Evolutionary conservation across 257 asterid species (phyloP).

Genomic region (Knoxia roxburghii): DNA sequence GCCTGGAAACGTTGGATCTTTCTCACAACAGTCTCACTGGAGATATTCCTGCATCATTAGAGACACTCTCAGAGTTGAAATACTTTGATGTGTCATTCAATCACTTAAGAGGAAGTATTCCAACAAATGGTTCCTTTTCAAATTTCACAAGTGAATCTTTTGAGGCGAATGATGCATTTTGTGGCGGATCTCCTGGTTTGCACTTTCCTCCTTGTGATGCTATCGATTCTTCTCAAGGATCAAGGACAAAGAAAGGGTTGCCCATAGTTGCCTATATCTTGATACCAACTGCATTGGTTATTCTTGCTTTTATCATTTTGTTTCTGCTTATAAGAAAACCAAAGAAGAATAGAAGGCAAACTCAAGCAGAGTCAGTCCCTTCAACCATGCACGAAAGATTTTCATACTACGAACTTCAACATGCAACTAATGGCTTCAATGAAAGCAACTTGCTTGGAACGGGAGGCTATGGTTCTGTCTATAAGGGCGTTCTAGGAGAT

Average conservation of each 20-base stretch:
- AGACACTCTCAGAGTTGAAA: neutral
- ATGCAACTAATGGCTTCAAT: neutral
- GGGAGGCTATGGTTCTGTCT: conserved; percentile 3
- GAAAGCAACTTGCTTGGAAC: conserved; percentile 9
- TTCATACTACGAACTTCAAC: neutral
- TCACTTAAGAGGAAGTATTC: neutral
- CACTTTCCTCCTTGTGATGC: neutral
- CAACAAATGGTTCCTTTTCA: neutral
- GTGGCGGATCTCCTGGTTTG: conserved; percentile 6
- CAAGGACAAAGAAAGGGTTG: neutral
- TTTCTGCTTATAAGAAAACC: neutral
- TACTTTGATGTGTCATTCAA: conserved; percentile 10
- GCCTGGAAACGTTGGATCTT: neutral
- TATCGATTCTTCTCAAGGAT: neutral
- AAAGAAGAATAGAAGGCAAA: neutral
- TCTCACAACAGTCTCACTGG: conserved; percentile 5
- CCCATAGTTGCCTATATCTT: neutral
- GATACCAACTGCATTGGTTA: neutral
- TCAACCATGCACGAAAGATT: neutral
- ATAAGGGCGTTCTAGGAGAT: neutral
- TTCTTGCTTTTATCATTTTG: neutral
- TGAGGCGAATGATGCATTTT: conserved; percentile 2
- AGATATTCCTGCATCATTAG: neutral
- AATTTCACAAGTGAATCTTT: neutral
- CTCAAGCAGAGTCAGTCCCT: neutral